Evolutionary conservation across 2,329 filamentous ascomycete species (phyloP).

Genomic region (Cercospora sojina): DNA sequence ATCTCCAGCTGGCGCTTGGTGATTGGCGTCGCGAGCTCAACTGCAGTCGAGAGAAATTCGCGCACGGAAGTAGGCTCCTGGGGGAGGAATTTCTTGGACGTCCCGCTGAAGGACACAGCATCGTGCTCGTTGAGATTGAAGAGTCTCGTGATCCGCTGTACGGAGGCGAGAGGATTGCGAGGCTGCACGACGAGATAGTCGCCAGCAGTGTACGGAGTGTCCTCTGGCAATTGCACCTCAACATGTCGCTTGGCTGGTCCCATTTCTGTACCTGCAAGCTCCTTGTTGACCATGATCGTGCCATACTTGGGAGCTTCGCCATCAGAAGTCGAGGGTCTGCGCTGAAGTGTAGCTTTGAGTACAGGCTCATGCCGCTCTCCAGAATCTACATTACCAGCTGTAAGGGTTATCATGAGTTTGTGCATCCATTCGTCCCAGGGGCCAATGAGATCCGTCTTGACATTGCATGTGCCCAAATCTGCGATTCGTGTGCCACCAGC

Average conservation of each 20-base stretch:
- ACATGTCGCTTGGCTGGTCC: slow-evolving; percentile 58
- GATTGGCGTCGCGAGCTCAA: slow-evolving; percentile 66
- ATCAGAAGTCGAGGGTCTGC: background rate
- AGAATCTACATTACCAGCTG: background rate
- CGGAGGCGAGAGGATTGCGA: slow-evolving; percentile 54
- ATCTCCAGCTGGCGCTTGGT: no score
- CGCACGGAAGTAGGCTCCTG: slow-evolving; percentile 2
- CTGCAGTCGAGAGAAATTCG: slow-evolving; percentile 53
- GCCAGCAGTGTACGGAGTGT: slow-evolving; percentile 64
- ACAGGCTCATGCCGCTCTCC: background rate
- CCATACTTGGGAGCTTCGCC: slow-evolving; percentile 40
- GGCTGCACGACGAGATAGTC: slow-evolving; percentile 38
- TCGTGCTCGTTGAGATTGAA: no score
- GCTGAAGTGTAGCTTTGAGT: slow-evolving; percentile 1
- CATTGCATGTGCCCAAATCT: no score
- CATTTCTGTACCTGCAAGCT: slow-evolving; percentile 52
- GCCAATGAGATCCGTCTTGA: no score
- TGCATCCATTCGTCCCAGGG: slow-evolving; percentile 43
- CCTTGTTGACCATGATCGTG: slow-evolving; percentile 53
- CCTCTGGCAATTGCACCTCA: slow-evolving; percentile 44
- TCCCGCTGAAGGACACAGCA: slow-evolving; percentile 28
- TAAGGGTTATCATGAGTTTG: slow-evolving; percentile 1
- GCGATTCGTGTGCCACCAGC: no score
- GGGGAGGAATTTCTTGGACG: slow-evolving; percentile 19
- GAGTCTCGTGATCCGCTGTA: slow-evolving; percentile 60